These are phyloP conservation scores for Monilinia laxa DNA, from an alignment of 2,329 filamentous ascomycete genomes.

Conservation along the genomic window DNA sequence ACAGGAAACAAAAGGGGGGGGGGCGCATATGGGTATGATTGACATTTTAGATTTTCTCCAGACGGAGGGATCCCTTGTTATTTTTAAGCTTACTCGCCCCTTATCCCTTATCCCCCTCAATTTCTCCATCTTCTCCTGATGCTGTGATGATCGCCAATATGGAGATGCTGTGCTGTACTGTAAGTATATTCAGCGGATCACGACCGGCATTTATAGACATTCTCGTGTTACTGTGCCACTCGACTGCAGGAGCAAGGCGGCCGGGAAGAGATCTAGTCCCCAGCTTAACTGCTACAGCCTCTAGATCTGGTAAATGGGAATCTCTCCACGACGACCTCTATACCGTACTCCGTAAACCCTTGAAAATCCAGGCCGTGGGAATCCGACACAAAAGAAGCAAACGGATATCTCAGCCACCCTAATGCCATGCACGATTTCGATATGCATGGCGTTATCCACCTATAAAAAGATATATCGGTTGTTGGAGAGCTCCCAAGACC, in stretches of 20 bases:
- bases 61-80: not conserved
- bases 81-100: not conserved
- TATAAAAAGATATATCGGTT: constrained; percentile 8
- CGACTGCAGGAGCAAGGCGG: constrained; percentile 6
- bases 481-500: constrained; percentile 10
- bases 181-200: constrained; percentile 3
- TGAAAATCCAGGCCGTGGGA: too few relatives aligned
- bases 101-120: not conserved
- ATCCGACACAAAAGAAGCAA: constrained; percentile 14
- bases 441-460: constrained; percentile 5
- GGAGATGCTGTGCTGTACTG: not conserved
- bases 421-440: constrained; percentile 1
- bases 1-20: not conserved
- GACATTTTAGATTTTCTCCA: not conserved
- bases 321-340: not conserved
- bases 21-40: not conserved
- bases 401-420: constrained; percentile 12
- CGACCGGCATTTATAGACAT: not conserved
- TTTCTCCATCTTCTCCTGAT: not conserved
- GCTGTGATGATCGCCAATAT: not conserved
- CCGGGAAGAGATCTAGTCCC: not conserved
- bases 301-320: not conserved
- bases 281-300: not conserved
- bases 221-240: not conserved
- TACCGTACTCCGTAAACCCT: too few relatives aligned